Conservation (phyloP, 768 basidiomycete genomes). For the Serendipita vermifera region DNA sequence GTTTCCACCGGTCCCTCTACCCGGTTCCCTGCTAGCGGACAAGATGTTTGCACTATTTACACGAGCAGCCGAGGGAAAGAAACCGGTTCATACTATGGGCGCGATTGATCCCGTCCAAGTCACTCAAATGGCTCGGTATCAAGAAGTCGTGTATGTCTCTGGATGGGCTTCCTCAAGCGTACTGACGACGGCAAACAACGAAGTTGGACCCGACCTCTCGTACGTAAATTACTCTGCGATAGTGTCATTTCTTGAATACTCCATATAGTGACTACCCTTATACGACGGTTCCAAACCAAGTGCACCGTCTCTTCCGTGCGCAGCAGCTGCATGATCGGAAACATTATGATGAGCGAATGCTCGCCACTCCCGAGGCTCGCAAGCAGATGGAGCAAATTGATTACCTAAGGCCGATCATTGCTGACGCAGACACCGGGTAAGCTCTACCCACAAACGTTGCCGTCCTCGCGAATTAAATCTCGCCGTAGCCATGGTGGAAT, state of each 20-base stretch:
- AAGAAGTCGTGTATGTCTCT: slow-evolving; percentile 82
- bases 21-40: slow-evolving; percentile 66
- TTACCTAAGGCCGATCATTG: slow-evolving; percentile 85
- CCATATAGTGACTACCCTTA: slow-evolving; percentile 75
- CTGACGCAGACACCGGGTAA: slow-evolving; percentile 89
- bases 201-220: slow-evolving; percentile 89
- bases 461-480: slow-evolving; percentile 17
- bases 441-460: no score
- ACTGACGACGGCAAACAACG: slow-evolving; percentile 79
- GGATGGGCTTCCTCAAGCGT: slow-evolving; percentile 85
- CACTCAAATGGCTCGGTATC: slow-evolving; percentile 83
- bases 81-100: slow-evolving; percentile 81
- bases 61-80: slow-evolving; percentile 45
- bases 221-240: slow-evolving; percentile 19
- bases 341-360: slow-evolving; percentile 76
- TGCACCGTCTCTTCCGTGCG: slow-evolving; percentile 79
- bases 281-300: slow-evolving; percentile 92
- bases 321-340: slow-evolving; percentile 90
- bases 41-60: slow-evolving; percentile 65
- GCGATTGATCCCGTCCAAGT: slow-evolving; percentile 90
- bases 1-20: slow-evolving; percentile 61
- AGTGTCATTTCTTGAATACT: not conserved
- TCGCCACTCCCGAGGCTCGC: slow-evolving; percentile 47
- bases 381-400: slow-evolving; percentile 67
- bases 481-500: slow-evolving; percentile 67